phyloP scores from a whole-genome alignment of 768 basidiomycete species.

The Fomitopsis serialis region DNA sequence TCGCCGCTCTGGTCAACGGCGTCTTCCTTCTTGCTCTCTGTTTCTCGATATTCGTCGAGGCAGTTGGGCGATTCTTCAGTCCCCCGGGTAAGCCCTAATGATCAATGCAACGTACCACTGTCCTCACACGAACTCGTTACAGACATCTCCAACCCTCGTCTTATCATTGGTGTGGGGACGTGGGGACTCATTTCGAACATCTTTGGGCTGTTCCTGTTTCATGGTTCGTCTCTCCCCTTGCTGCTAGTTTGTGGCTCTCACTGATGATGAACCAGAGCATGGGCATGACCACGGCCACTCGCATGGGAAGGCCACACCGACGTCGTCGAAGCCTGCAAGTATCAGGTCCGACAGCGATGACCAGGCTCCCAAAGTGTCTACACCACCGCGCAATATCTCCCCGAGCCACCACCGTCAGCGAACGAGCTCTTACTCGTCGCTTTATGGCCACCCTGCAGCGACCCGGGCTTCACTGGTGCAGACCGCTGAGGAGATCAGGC shows the following conservation, averaged over 20 bases:
- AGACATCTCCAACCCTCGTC: conserved; percentile 86
- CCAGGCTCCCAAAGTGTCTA: conserved; percentile 8
- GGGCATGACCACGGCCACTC: conserved; percentile 50
- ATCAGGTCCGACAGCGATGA: conserved; percentile 19
- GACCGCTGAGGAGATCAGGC: conserved; percentile 78
- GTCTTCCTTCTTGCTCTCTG: conserved; percentile 96
- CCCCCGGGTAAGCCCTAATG: conserved; percentile 54
- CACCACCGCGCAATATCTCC: conserved; percentile 18
- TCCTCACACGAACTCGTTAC: conserved; percentile 1
- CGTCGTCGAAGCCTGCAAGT: conserved; percentile 36
- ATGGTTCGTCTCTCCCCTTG: conserved; percentile 49
- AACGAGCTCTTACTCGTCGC: conserved; percentile 46
- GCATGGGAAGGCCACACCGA: conserved; percentile 16
- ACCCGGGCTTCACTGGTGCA: conserved; percentile 73
- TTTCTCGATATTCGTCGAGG: conserved; percentile 92
- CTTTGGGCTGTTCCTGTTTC: conserved; percentile 91
- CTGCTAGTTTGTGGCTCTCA: not conserved
- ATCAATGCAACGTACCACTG: not conserved
- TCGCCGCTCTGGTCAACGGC: conserved; percentile 93
- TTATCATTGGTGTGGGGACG: conserved; percentile 87
- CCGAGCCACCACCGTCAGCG: conserved; percentile 24
- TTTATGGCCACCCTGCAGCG: conserved; percentile 71
- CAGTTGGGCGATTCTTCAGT: conserved; percentile 83
- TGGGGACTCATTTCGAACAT: conserved; percentile 89
- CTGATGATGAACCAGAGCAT: conserved; percentile 44